A percentile compares a stretch with the other conserved stretches of the same genome.
These are phyloP conservation scores for Strigomonas oncopelti DNA, from an alignment of 208 protist species.

Conservation along the genomic window DNA sequence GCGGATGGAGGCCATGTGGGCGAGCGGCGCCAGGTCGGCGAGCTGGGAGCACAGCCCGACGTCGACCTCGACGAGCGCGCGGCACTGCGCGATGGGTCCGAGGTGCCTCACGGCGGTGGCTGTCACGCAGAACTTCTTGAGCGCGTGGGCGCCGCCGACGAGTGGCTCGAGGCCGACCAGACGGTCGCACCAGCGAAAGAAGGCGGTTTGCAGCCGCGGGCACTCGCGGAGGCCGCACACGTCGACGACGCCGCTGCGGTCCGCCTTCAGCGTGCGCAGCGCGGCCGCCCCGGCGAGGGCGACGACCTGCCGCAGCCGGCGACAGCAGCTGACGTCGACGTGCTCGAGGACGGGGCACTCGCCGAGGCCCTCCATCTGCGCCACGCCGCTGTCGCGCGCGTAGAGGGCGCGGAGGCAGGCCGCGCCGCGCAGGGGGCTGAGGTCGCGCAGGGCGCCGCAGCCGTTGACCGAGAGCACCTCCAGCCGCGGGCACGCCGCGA, in stretches of 20 bases:
- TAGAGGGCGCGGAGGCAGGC: not conserved
- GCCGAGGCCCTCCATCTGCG: not conserved
- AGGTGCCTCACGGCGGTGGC: constrained; percentile 1
- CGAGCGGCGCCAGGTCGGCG: not conserved
- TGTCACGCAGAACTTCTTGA: not conserved
- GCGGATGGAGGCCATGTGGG: not conserved
- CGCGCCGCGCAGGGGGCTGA: not conserved
- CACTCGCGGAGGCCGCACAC: not conserved
- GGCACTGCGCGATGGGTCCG: not conserved
- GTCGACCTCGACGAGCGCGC: constrained; percentile 2
- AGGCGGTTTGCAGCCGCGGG: not conserved
- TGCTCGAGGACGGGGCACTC: not conserved
- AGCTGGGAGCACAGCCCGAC: not conserved
- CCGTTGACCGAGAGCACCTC: constrained; percentile 2
- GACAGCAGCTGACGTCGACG: not conserved
- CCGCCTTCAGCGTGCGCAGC: not conserved
- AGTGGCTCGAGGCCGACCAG: not conserved
- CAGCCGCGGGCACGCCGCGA: not conserved
- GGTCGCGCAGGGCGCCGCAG: not conserved
- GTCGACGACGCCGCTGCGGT: not conserved
- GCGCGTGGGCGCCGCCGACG: constrained; percentile 1
- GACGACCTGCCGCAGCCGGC: no score
- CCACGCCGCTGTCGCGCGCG: not conserved
- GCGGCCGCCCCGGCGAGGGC: not conserved
- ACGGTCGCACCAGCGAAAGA: not conserved